These are phyloP conservation scores for Wallacemonas collosoma DNA, from an alignment of 208 protist genomes.

Conservation along the genomic window DNA sequence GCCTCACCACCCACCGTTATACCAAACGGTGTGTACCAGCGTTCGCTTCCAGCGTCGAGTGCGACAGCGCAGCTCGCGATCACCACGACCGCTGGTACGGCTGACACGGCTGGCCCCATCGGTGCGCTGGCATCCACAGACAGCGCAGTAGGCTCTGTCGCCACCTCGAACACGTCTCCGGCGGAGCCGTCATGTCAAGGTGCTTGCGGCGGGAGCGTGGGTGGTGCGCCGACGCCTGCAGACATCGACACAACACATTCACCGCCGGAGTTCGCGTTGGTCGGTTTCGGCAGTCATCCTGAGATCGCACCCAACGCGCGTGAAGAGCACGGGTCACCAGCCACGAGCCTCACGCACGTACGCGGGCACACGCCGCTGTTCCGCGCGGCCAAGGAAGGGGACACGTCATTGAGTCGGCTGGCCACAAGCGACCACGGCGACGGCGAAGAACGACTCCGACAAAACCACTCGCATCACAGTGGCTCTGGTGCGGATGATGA, in stretches of 20 bases:
- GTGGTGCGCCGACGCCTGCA: background rate
- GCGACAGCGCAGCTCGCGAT: too few species aligned
- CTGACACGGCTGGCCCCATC: too few species aligned
- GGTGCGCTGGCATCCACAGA: too few species aligned
- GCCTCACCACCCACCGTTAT: background rate
- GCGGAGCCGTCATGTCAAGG: background rate
- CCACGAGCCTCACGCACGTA: background rate
- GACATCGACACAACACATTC: background rate
- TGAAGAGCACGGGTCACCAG: background rate
- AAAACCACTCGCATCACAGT: too few species aligned
- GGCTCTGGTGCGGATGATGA: too few species aligned
- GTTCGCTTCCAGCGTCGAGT: too few species aligned
- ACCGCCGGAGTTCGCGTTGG: slow-evolving; percentile 14
- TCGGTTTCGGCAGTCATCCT: background rate
- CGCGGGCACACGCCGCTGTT: slow-evolving; percentile 7
- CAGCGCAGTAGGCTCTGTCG: background rate
- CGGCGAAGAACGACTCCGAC: too few species aligned
- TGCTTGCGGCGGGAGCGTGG: background rate
- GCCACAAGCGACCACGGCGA: too few species aligned
- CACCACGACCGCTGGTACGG: too few species aligned
- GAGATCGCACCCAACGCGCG: background rate
- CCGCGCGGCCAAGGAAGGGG: slow-evolving; percentile 1
- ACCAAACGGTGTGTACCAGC: background rate
- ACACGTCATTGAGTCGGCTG: too few species aligned
- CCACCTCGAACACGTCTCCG: background rate